These are phyloP conservation scores for Cyclotella sp. DNA, from an alignment of 108 stramenopile genomes.

Conservation along the genomic window DNA sequence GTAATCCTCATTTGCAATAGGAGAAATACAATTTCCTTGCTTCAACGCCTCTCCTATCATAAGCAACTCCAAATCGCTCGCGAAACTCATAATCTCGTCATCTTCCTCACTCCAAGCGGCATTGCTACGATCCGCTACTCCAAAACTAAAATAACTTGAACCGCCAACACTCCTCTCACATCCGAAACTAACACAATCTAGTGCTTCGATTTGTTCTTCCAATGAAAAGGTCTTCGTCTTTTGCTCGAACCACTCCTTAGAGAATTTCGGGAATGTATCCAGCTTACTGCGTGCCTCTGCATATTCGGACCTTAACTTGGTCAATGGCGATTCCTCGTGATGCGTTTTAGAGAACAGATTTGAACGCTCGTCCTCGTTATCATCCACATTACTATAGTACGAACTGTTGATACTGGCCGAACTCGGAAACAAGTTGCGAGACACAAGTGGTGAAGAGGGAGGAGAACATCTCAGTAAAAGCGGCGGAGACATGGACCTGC, in stretches of 20 bases:
- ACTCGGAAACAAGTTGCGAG: constrained; percentile 6
- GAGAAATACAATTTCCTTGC: constrained; percentile 15
- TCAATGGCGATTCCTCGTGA: no score
- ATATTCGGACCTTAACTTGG: neutral
- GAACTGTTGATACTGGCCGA: constrained; percentile 2
- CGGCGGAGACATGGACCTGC: constrained; percentile 7
- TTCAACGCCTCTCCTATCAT: constrained; percentile 20
- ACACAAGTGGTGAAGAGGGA: constrained; percentile 13
- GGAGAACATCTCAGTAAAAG: neutral
- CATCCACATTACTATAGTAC: constrained; percentile 5
- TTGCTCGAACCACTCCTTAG: constrained; percentile 11
- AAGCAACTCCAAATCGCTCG: constrained; percentile 8
- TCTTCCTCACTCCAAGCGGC: constrained; percentile 8
- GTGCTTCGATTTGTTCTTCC: constrained; percentile 11
- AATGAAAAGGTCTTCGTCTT: constrained; percentile 9
- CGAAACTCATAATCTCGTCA: constrained; percentile 17
- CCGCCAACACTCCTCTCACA: neutral
- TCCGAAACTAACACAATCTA: constrained; percentile 6
- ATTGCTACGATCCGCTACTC: neutral
- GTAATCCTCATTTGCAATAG: neutral
- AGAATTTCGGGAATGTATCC: constrained; percentile 6
- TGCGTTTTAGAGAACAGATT: neutral
- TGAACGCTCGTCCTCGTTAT: neutral
- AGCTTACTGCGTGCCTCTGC: constrained; percentile 3
- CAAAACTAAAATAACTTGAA: constrained; percentile 15